A percentile compares a stretch with the other conserved stretches of the same genome.
Conservation (phyloP, 164 flowering plant genomes). For the Umbilicus rupestris region DNA sequence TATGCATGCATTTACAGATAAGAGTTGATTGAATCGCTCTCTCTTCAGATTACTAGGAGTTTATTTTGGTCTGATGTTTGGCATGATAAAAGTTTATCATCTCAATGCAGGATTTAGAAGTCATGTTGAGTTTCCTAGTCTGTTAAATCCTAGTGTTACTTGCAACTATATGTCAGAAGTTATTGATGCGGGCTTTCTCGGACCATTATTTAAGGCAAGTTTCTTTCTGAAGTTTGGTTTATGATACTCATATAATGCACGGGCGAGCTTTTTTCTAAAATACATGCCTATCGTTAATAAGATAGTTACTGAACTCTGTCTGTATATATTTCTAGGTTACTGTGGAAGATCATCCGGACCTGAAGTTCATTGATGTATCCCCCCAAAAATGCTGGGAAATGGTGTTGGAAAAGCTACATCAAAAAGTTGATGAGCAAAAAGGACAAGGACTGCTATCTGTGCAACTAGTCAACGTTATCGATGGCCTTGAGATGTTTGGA, state of each 20-base stretch:
- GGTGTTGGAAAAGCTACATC: conserved; percentile 41
- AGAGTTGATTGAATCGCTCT: background rate
- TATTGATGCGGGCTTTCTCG: conserved; percentile 65
- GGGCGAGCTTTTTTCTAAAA: background rate
- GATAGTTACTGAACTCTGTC: background rate
- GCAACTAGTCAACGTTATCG: conserved; percentile 21
- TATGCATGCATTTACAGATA: no score
- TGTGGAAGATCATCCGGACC: conserved; percentile 45
- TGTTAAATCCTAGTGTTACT: conserved; percentile 36
- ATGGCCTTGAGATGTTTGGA: conserved; percentile 83
- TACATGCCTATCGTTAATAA: no score
- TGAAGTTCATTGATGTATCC: conserved; percentile 35
- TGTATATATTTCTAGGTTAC: conserved; percentile 30
- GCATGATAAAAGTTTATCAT: background rate
- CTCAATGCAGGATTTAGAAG: conserved; percentile 56
- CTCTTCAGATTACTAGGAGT: background rate
- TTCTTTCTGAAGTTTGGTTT: conserved; percentile 2
- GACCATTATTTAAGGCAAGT: conserved; percentile 74
- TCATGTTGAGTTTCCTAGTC: conserved; percentile 46
- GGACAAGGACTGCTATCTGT: conserved; percentile 19
- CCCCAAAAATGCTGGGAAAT: conserved; percentile 71
- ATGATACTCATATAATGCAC: background rate
- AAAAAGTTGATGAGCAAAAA: conserved; percentile 31
- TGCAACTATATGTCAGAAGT: conserved; percentile 63
- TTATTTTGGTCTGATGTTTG: background rate